Evolutionary conservation across 257 asterid species (phyloP), one percentile per base, ranked within the genome.

Genomic region (Fraxinus pennsylvanica): DNA sequence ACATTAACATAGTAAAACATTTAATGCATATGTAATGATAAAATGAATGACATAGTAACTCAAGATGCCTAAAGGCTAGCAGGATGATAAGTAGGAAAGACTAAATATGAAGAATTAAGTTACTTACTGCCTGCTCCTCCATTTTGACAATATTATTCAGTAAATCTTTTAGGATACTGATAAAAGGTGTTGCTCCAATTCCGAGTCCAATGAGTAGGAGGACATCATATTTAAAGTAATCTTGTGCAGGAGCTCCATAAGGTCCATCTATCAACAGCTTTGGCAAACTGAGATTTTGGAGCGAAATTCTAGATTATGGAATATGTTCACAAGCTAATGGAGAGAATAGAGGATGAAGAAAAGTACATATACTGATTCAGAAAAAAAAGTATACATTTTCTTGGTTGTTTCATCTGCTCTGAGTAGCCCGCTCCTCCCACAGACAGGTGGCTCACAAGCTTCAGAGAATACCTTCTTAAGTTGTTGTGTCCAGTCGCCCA

Each of bases 181-280:
- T 94, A 78, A 94, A 92, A 27, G 98, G 98, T 0, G 98, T 94
- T 6, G 98, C 98, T 74, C 98, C 98, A 63, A 94, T 94, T 63
- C 98, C 98, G 66, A 94, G 97, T 27, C 98, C 98, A n/a, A 94
- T 94, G 43, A 94, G 96, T 71, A 94, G 84, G 78, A 94, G 88
- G 59, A 94, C 97, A 6, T 94, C 98, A 41, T 94, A 94, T 67
- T 94, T 94, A 39, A 78, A 75, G 71, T 92, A 92, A 77, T 94
- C 96, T 86, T 94, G 98, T 33, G 98, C 98, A 50, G 98, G 98
- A 80, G 98, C 98, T 71, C 98, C 98, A 74, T 94, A 94, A 74
- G 98, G 98, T 72, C 98, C 98, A 76, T 94, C 98, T 79, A 94
- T 94, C 81, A 88, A 81, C 71, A 94, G 90, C 96, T 90, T 92